Evolutionary conservation across 768 basidiomycete species (phyloP), one percentile per base, ranked within the genome.

Genomic region (Collybiopsis confluens): DNA sequence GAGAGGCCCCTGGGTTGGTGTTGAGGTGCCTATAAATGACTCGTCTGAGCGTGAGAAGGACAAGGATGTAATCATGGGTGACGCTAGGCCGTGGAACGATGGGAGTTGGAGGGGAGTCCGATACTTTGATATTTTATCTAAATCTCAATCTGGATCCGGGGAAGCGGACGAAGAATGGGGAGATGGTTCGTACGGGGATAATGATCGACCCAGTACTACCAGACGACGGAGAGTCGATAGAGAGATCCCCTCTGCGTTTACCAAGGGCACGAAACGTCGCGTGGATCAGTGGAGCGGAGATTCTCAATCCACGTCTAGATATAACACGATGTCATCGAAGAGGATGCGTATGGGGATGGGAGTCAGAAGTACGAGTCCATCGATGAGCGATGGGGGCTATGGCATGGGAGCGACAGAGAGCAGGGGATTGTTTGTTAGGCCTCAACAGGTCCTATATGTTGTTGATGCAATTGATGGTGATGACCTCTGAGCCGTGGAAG

Each of bases 391-490:
- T 68, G 68, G 87, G 70, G 67, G 68, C 60, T 63, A 82, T 65
- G 15, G 76, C 67, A 33, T 16, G 30, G 28, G 66, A 69, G 56
- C 78, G 40, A 33, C 35, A 16, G 83, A 92, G 68, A 80, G 84
- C 0, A 68, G 90, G 59, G 91, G 90, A 1, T 63, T 93, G 43
- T 93, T 93, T 62, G 90, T 93, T 44, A 72, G 90, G 52, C 90
- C 90, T 4, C 87, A 90, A 68, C 90, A 92, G 65, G 89, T 92
- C 52, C 71, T 93, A 50, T 92, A 92, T 64, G 90, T 93, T 26
- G 83, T 92, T 30, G 88, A 91, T 64, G 91, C 91, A 33, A 83
- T 89, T 38, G 88, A 83, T 3, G 70, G 77, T 11, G 82, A 85
- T 69, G 30, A 33, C 30, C 30, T 33, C 13, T 33, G 30, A 33